Evolutionary conservation across 225 moss, liverwort and hornwort species (phyloP).

Genomic region (Takakia lepidozioides): DNA sequence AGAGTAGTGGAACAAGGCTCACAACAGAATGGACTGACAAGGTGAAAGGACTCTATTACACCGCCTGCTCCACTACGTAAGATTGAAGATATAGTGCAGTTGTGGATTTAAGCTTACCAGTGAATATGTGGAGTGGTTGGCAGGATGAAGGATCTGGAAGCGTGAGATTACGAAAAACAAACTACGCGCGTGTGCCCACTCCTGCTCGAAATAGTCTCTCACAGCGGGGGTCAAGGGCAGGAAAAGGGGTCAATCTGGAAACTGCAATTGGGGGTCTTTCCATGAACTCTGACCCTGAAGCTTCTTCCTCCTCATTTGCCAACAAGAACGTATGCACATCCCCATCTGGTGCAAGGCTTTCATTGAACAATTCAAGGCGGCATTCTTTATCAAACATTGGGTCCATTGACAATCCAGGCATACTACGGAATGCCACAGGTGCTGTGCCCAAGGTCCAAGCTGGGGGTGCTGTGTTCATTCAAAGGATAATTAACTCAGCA

Average conservation of each 20-base stretch:
- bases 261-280: constrained; percentile 45
- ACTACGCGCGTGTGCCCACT: constrained; percentile 19
- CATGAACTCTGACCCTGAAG: constrained; percentile 46
- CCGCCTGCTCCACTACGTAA: too few relatives aligned
- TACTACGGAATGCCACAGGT: constrained; percentile 52
- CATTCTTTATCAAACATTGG: constrained; percentile 10
- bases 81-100: too few relatives aligned
- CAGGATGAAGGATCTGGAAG: constrained; percentile 51
- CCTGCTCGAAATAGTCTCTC: constrained; percentile 22
- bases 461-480: constrained; percentile 52
- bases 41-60: too few relatives aligned
- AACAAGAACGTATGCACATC: constrained; percentile 22
- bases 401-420: constrained; percentile 50
- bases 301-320: constrained; percentile 49
- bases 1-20: too few relatives aligned
- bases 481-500: constrained; percentile 77
- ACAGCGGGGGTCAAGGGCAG: constrained; percentile 11
- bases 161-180: constrained; percentile 24
- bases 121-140: not conserved
- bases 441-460: constrained; percentile 16
- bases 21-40: too few relatives aligned
- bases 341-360: constrained; percentile 18
- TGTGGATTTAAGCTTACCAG: too few relatives aligned
- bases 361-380: constrained; percentile 3
- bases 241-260: constrained; percentile 23